Percentiles rank a stretch among this genome's conserved stretches.
Conservation (phyloP, 139 green algal genomes). For the Volvox reticuliferus region DNA sequence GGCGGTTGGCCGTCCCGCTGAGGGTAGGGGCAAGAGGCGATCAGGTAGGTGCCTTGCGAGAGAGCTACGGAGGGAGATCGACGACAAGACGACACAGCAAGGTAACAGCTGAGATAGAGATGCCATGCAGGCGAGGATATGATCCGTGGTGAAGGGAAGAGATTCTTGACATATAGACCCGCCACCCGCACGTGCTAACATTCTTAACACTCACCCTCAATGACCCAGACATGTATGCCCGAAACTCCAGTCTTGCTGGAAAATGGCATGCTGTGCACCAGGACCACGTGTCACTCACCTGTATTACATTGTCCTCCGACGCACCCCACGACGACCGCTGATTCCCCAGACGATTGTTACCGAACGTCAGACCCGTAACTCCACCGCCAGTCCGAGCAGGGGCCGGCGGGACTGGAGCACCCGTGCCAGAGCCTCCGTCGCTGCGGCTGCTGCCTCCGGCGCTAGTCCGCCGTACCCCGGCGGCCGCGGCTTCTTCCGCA, state of each 20-base stretch:
- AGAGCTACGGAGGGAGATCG: no score
- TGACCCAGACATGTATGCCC: no score
- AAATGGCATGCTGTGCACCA: no score
- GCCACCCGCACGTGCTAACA: no score
- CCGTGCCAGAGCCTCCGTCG: neutral
- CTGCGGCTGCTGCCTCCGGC: constrained; percentile 1
- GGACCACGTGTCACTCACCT: neutral
- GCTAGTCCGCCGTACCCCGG: neutral
- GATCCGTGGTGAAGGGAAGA: no score
- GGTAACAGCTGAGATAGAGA: no score
- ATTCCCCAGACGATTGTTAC: neutral
- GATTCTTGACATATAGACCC: no score
- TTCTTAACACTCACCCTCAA: no score
- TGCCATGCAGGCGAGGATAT: no score
- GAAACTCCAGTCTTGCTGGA: no score
- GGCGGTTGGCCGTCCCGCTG: constrained; percentile 50
- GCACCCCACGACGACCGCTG: neutral
- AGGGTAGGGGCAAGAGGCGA: neutral
- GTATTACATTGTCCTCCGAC: neutral
- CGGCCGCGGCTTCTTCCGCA: neutral
- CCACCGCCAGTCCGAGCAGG: neutral
- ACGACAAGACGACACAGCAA: no score
- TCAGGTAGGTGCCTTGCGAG: no score
- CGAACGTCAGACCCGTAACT: neutral
- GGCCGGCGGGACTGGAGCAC: neutral